Evolutionary conservation across 1,139 yeast species (phyloP), one percentile per base, ranked within the genome.

Genomic region (Kodamaea ohmeri): DNA sequence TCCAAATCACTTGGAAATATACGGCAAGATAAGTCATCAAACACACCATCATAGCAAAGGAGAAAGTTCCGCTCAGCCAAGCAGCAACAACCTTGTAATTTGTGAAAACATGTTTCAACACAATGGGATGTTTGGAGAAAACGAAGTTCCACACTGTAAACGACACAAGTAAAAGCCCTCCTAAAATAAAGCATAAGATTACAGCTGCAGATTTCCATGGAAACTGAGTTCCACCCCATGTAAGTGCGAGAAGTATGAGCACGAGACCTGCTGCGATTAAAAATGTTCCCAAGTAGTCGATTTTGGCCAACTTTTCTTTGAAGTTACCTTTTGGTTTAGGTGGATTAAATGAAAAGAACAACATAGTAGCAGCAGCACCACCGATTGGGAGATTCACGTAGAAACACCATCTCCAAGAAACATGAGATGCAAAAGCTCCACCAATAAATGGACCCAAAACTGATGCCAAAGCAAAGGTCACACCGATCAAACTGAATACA

Each of bases 391-490:
- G 33, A 32, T 73, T 65, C 57, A 78, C 61, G 14, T 81, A 82
- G 56, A 83, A 84, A 49, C 87, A 79, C 90, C 90, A 83, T 55
- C 92, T 69, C 92, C 92, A 84, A 13, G 78, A 65, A 2, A 76
- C 80, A 37, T 75, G 67, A 11, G 76, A 55, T 2, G 85, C 70
- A 48, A 81, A 74, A 1, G 82, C 80, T 21, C 89, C 89, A 19
- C 89, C 89, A 27, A 82, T 52, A 37, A 82, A 64, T 0, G 90
- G 90, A 1, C 89, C 90, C 27, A 72, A 52, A 3, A 71, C 81
- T 16, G 78, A 66, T 1, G 83, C 76, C 1, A 78, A 59, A 7
- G 80, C 71, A 58, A 78, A 80, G 0, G 79, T 68, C 17, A 70
- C 56, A 11, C 80, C 78, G 37, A 80, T 58, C 19, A 68, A 51